A percentile compares a stretch with the other conserved stretches of the same genome.
Conservation (phyloP, 495 filamentous ascomycete genomes). For the Elaphomyces granulatus region DNA sequence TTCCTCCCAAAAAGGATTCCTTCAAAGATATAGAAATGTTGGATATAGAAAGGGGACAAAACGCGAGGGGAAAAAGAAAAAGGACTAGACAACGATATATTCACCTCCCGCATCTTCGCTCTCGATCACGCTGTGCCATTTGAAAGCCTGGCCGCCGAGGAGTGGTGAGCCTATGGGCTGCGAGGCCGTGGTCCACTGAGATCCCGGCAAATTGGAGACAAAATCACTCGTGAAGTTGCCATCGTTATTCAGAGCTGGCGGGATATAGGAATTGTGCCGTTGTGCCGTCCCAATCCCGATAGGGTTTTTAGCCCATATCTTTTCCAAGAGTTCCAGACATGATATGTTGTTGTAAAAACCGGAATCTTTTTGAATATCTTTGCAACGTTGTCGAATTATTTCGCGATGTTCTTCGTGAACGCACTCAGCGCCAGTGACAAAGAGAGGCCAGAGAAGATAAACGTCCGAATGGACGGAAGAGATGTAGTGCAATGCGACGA, state of each 20-base stretch:
- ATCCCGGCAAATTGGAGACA: no score
- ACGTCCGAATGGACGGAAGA: constrained; percentile 68
- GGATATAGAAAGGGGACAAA: not conserved
- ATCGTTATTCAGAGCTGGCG: no score
- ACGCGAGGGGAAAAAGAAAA: not conserved
- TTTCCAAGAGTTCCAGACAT: constrained; percentile 72
- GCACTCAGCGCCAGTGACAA: constrained; percentile 82
- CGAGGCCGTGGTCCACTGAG: constrained; percentile 5
- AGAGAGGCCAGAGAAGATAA: constrained; percentile 88
- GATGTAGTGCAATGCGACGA: constrained; percentile 67
- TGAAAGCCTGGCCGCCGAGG: constrained; percentile 1
- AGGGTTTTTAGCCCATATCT: constrained; percentile 53
- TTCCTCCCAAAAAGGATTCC: not conserved
- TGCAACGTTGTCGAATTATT: constrained; percentile 63
- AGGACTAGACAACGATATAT: constrained; percentile 5
- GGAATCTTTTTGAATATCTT: constrained; percentile 72
- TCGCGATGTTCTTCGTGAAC: constrained; percentile 66
- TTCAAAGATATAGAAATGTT: not conserved
- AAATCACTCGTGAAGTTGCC: no score
- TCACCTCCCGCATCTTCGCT: constrained; percentile 2
- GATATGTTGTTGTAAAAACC: constrained; percentile 88
- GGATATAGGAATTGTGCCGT: no score
- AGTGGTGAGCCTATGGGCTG: not conserved
- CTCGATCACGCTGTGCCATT: constrained; percentile 6
- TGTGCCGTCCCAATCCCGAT: constrained; percentile 10